Evolutionary conservation across 331 rosid genomes (phyloP).

Genomic region (Malus hybrid): DNA sequence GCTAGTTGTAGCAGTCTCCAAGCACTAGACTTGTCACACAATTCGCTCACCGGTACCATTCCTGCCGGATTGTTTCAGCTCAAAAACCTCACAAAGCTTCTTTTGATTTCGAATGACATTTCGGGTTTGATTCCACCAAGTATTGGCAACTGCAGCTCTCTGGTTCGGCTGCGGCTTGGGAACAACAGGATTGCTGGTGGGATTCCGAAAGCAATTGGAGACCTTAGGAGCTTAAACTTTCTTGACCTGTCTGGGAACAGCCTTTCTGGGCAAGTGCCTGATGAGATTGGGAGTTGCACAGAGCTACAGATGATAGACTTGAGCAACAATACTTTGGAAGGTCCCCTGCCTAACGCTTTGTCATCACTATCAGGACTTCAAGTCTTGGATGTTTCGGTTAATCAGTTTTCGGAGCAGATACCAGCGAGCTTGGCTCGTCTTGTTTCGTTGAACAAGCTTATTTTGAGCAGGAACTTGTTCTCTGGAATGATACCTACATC

Average conservation of each 20-base stretch:
- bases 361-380: conserved; percentile 67
- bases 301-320: conserved; percentile 84
- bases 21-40: conserved; percentile 75
- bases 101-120: conserved; percentile 78
- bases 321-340: conserved; percentile 58
- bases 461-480: conserved; percentile 52
- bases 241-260: conserved; percentile 74
- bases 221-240: conserved; percentile 54
- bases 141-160: conserved; percentile 76
- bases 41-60: conserved; percentile 66
- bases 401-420: conserved; percentile 53
- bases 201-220: conserved; percentile 60
- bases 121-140: conserved; percentile 72
- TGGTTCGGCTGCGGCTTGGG: conserved; percentile 74
- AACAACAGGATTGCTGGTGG: conserved; percentile 60
- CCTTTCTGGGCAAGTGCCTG: conserved; percentile 62
- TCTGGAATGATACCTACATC: conserved; percentile 80
- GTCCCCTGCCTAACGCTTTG: conserved; percentile 56
- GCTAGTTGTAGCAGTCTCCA: conserved; percentile 52
- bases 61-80: conserved; percentile 77
- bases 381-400: conserved; percentile 69
- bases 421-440: conserved; percentile 66
- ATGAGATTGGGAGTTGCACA: conserved; percentile 67
- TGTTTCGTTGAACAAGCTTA: conserved; percentile 57
- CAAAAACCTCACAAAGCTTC: conserved; percentile 73